Conservation (phyloP, 805 yeast genomes). For the Vanderwaltozyma verrucispora region DNA sequence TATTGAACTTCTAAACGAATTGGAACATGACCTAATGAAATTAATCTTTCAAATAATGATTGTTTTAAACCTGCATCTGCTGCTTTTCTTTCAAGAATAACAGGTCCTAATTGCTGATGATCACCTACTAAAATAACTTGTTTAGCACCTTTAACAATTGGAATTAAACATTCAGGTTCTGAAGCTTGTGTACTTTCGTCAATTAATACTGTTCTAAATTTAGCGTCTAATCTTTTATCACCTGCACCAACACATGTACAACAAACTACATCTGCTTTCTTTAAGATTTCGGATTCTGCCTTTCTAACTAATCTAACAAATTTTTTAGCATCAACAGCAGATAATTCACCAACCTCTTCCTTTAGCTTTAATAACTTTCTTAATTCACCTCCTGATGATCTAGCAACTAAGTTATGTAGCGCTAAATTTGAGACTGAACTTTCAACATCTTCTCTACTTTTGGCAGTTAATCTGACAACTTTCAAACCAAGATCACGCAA, state of each 20-base stretch:
- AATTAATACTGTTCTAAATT: constrained; percentile 70
- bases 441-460: constrained; percentile 72
- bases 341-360: constrained; percentile 60
- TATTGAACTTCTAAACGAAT: constrained; percentile 84
- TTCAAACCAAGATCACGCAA: constrained; percentile 59
- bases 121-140: constrained; percentile 90
- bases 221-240: constrained; percentile 49
- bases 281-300: constrained; percentile 42
- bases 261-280: constrained; percentile 67
- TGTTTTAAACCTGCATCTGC: constrained; percentile 80
- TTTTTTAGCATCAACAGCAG: constrained; percentile 39
- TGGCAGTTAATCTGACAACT: constrained; percentile 71
- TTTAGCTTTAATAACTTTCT: constrained; percentile 48
- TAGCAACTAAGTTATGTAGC: constrained; percentile 42
- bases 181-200: constrained; percentile 94
- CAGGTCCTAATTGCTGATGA: constrained; percentile 93
- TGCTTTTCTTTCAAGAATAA: constrained; percentile 68
- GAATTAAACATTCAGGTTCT: constrained; percentile 86
- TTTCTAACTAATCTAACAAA: constrained; percentile 34
- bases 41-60: constrained; percentile 79
- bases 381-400: constrained; percentile 43
- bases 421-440: constrained; percentile 48
- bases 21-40: constrained; percentile 74
- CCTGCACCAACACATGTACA: constrained; percentile 92
- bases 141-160: constrained; percentile 79